Evolutionary conservation across 192 early-diverging fungal species (phyloP).

Genomic region (Diversispora eburnea): DNA sequence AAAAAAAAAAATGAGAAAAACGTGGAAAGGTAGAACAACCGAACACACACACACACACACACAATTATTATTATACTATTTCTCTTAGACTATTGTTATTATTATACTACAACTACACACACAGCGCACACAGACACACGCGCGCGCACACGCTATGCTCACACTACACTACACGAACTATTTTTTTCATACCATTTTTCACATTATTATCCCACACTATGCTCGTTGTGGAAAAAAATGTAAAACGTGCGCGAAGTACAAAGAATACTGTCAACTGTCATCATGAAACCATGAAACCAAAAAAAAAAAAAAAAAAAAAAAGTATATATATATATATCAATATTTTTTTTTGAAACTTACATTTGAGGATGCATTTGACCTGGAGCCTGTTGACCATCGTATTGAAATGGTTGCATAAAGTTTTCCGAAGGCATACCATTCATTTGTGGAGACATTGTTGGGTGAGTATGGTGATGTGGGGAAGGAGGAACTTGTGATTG

Average conservation of each 20-base stretch:
- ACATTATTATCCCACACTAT: not conserved
- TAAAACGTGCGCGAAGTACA: constrained; percentile 2
- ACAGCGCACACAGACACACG: too few relatives aligned
- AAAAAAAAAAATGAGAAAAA: constrained; percentile 10
- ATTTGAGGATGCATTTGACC: constrained; percentile 13
- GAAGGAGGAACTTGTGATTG: constrained; percentile 1
- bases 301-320: not conserved
- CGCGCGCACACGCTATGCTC: too few relatives aligned
- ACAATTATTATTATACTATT: too few relatives aligned
- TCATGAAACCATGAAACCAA: not conserved
- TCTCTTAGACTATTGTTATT: too few relatives aligned
- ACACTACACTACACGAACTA: not conserved
- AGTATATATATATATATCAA: not conserved
- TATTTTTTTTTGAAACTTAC: constrained; percentile 5
- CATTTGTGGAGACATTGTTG: constrained; percentile 22
- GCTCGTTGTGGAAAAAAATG: constrained; percentile 14
- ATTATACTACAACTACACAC: too few relatives aligned
- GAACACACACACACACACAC: too few relatives aligned
- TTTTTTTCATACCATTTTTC: not conserved
- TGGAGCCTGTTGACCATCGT: constrained; percentile 9
- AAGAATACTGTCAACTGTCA: too few relatives aligned
- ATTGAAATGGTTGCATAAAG: constrained; percentile 21
- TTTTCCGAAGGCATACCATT: constrained; percentile 20
- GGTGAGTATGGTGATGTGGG: constrained; percentile 17
- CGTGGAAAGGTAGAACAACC: too few relatives aligned